Evolutionary conservation across 257 asterid species (phyloP), one percentile per base, ranked within the genome.

Genomic region (Rubia yunnanensis): DNA sequence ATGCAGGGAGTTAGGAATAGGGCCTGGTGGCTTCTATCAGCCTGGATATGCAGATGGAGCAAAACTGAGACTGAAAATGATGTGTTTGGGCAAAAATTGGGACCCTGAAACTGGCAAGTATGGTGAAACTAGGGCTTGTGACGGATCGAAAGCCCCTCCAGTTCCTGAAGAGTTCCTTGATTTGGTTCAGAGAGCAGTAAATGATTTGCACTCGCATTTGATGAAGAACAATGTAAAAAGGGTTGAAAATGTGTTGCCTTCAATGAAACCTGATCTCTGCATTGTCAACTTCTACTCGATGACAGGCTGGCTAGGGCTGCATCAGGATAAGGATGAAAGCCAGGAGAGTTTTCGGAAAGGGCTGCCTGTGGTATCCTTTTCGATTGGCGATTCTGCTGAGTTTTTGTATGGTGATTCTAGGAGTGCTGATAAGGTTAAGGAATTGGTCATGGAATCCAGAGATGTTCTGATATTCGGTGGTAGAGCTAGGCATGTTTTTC

Each of bases 81-180:
- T 89, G 97, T 89, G 97, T 78, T 83, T 89, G 62, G 97, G 97
- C 66, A 89, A 79, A 74, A 76, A 81, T 31, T 89, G 97, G 97
- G 97, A 89, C 56, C 94, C 95, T 13, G 78, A 66, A 70, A 79
- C 86, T 17, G 34, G 89, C 59, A 27, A 3, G 52, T 90, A 90
- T 58, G 64, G 41, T 48, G 87, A 79, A 54, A 39, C 15, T 59
- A 84, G 95, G 72, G 79, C 84, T 35, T 9, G 36, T 52, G 97
- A 90, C 79, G 84, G 80, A 48, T 77, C 94, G 70, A 81, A 73
- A 69, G 83, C 94, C 67, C 97, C 95, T 27, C 66, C 79, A 22
- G 72, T 89, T 64, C 95, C 94, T 22, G 65, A 56, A 62, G 94
- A 74, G 65, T 87, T 85, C 60, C 73, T 54, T 54, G 68, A 61